Evolutionary conservation across 164 flowering plant species (phyloP), one percentile per base, ranked within the genome.

Genomic region (Aristolochia californica): DNA sequence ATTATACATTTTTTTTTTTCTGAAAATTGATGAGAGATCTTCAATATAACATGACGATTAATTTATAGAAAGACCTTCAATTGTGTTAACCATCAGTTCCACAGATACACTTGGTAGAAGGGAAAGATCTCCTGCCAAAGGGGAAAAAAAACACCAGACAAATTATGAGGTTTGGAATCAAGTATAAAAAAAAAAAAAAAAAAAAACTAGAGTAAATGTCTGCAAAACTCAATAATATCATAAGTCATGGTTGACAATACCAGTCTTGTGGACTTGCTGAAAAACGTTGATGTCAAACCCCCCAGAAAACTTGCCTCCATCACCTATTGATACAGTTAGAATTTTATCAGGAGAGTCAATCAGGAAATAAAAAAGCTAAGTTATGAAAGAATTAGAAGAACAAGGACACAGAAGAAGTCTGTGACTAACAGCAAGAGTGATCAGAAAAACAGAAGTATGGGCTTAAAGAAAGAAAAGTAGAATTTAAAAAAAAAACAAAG

Each of bases 201-300:
- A 15, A 34, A 30, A 20, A 1, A 0, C 34, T 16, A 0, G 10
- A 26, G 11, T 27, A 18, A 18, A 18, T 24, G n/a, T 27, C 10
- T 47, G 21, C n/a, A 18, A 59, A 50, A 58, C 27, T 43, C 10
- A n/a, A 43, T 28, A 27, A 17, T 20, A 25, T 23, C 18, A 28
- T 0, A 22, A 48, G 5, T 20, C 18, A 34, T 22, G 23, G 38
- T 24, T 1, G 18, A 27, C 1, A 61, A 38, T 79, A 89, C 97
- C 97, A 57, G 72, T 78, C 66, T 61, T 60, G 55, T 89, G 97
- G 72, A 84, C 70, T 15, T 30, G 58, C 77, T 74, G 61, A 55
- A 89, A 78, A 60, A 84, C 94, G 66, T 68, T 80, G 65, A 86
- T 89, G 70, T 89, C 97, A 52, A 89, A 86, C 27, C 97, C 97